Percentiles rank a stretch among this genome's conserved stretches.
Conservation (phyloP, 1,139 yeast genomes). For the Wickerhamomyces sp. region DNA sequence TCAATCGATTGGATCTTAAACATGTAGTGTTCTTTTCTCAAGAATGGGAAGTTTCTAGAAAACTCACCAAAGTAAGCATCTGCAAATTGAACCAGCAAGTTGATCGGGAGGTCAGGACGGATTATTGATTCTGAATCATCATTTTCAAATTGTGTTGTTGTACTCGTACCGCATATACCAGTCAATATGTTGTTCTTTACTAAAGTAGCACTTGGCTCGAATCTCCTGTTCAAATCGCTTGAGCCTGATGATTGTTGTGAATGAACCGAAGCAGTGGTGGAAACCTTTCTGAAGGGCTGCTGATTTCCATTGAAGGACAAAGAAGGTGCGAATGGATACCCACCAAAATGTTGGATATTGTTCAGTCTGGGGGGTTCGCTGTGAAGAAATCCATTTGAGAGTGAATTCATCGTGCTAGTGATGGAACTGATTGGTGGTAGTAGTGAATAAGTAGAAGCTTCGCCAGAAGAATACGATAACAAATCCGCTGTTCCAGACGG, state of each 20-base stretch:
- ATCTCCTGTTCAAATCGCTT: no score
- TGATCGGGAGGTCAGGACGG: constrained; percentile 20
- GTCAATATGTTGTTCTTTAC: no score
- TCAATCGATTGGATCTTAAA: constrained; percentile 30
- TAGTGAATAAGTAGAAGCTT: not conserved
- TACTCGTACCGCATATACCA: no score
- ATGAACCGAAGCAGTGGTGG: no score
- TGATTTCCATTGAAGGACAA: no score
- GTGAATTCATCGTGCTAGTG: not conserved
- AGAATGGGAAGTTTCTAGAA: constrained; percentile 39
- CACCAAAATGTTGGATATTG: no score
- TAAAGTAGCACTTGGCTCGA: no score
- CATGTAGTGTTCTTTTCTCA: constrained; percentile 34
- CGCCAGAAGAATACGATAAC: not conserved
- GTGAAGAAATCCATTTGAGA: not conserved
- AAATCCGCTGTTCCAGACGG: not conserved
- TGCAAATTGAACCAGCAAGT: constrained; percentile 27
- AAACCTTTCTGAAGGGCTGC: no score
- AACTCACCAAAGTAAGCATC: constrained; percentile 41
- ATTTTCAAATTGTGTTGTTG: not conserved
- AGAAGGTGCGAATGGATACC: no score
- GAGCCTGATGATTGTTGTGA: no score
- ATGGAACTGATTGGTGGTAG: constrained; percentile 6
- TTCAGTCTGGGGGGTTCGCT: no score
- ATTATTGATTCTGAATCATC: constrained; percentile 10